phyloP scores from a whole-genome alignment of 1,284 basidiomycete genomes.

The Vanrija sp. region DNA sequence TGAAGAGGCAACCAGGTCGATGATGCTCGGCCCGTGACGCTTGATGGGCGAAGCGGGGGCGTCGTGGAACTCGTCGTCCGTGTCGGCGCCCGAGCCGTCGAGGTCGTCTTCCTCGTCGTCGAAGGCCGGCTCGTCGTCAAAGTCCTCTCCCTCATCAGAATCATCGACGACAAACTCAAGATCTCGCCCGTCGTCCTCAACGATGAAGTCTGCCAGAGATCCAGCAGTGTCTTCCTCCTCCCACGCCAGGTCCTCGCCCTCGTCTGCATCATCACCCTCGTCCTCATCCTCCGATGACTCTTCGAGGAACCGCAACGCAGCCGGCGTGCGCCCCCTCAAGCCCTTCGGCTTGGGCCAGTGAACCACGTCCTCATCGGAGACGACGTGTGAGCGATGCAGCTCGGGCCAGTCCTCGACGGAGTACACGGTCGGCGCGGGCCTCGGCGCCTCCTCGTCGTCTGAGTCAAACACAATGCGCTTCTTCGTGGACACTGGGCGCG shows the following conservation, averaged over 20 bases:
- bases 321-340: neutral
- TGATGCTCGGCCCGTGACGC: neutral
- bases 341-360: neutral
- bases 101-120: conserved; percentile 5
- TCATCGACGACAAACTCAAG: conserved; percentile 10
- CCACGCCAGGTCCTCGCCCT: conserved; percentile 11
- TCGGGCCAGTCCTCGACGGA: neutral
- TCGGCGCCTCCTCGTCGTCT: neutral
- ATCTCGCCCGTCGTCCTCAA: conserved; percentile 36
- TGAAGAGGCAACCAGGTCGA: conserved; percentile 5
- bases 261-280: conserved; percentile 12
- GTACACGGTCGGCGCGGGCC: too few relatives aligned
- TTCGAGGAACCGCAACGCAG: neutral
- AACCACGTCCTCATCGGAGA: neutral
- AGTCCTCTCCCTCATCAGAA: conserved; percentile 10
- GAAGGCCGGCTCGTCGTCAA: neutral
- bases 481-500: neutral
- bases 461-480: neutral
- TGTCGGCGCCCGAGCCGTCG: conserved; percentile 3
- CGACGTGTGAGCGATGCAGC: neutral
- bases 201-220: conserved; percentile 42
- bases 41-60: neutral
- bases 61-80: conserved; percentile 3
- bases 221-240: conserved; percentile 31
- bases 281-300: conserved; percentile 2